Evolutionary conservation across 441 rosid genomes (phyloP).

Genomic region (Eruca vesicaria): DNA sequence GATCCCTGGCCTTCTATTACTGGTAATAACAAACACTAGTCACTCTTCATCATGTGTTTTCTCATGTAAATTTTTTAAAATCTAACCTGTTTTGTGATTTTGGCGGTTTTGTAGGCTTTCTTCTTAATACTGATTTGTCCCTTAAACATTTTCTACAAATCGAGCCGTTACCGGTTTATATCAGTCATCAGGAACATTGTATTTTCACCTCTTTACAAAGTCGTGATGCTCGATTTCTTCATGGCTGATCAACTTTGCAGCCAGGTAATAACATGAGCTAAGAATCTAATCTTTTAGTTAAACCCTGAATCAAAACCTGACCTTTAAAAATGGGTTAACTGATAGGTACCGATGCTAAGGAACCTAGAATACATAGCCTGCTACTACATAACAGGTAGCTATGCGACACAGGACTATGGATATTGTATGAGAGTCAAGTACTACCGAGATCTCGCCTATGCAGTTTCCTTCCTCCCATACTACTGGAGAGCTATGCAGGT

Average conservation of each 20-base stretch:
- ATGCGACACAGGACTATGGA: conserved; percentile 78
- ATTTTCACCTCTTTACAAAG: conserved; percentile 93
- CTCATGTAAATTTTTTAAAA: not conserved
- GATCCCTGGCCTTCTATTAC: conserved; percentile 72
- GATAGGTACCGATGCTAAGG: conserved; percentile 78
- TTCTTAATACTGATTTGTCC: conserved; percentile 67
- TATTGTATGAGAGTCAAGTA: conserved; percentile 78
- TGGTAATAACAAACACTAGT: conserved; percentile 51
- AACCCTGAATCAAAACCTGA: not conserved
- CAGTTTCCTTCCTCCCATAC: conserved; percentile 94
- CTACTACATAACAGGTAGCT: conserved; percentile 92
- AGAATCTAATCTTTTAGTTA: not conserved
- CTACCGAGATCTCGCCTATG: conserved; percentile 87
- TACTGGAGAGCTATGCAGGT: conserved; percentile 99
- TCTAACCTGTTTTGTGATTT: not conserved
- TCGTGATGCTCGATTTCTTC: conserved; percentile 96
- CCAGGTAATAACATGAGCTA: conserved; percentile 49
- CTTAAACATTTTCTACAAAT: conserved; percentile 63
- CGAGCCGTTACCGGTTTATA: conserved; percentile 76
- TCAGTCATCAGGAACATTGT: conserved; percentile 71
- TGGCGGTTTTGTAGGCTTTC: conserved; percentile 47
- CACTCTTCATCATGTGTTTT: not conserved
- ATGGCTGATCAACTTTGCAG: conserved; percentile 99
- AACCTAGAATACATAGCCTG: conserved; percentile 90
- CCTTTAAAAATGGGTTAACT: conserved; percentile 8